Evolutionary conservation across 768 basidiomycete species (phyloP), one percentile per base, ranked within the genome.

Genomic region (Podaxis sp.): DNA sequence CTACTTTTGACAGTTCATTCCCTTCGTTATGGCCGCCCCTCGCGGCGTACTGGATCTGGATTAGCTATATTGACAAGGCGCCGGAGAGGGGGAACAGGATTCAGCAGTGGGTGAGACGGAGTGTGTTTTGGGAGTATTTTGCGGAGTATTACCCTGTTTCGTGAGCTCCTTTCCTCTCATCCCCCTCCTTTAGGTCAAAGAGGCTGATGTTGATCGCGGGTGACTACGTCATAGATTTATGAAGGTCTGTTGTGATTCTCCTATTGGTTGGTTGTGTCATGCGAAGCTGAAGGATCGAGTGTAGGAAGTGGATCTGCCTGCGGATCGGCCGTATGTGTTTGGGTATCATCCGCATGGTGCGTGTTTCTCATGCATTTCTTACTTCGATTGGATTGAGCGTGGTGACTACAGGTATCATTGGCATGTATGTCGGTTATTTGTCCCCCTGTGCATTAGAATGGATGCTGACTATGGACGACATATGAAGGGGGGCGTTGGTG

Each of bases 301-400:
- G 55, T 65, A 96, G 95, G 95, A 94, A 76, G 89, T 87, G 39
- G 93, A 96, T 66, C 82, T 99, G 24, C 95, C 96, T 0, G 79
- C 96, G 11, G 93, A 97, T 73, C 80, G 95, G 65, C 89, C 93
- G 19, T 99, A 99, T 76, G 84, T 99, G 13, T 99, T 99, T 75
- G 97, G 96, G 7, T 98, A 98, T 75, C 97, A 99, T 75, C 97
- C 97, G 17, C 97, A 99, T 75, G 97, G 96, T 89, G 64, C 38
- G 84, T 60, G 22, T 48, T 36, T 9, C 22, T 7, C 22, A n/a
- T 0, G 63, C 39, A 22, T 64, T 3, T 38, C 30, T 26, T 63
- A 9, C 58, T 57, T 39, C 48, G 8, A 24, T 49, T 12, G 6
- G n/a, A 49, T 44, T 58, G 2, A 2, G n/a, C 2, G 42, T 63